Evolutionary conservation across 805 yeast species (phyloP).

Genomic region (Schizosaccharomyces octosporus): DNA sequence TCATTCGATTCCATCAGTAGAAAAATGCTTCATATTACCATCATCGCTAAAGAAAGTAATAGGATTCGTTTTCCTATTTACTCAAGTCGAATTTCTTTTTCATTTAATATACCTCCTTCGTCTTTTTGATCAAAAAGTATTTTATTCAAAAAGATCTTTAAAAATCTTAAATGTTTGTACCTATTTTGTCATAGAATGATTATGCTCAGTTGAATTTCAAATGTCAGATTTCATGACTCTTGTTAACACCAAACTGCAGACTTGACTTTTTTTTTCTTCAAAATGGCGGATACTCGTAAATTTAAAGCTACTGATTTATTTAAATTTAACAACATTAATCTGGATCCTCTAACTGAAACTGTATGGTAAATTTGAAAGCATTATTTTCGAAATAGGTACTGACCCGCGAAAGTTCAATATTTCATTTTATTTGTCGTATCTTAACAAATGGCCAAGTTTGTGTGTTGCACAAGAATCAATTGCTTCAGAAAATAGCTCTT

Average conservation of each 20-base stretch:
- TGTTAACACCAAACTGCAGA: no score
- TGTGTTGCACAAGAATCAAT: conserved; percentile 27
- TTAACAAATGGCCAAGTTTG: conserved; percentile 67
- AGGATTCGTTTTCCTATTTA: no score
- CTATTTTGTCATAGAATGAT: no score
- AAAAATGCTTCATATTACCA: no score
- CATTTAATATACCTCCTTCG: neutral
- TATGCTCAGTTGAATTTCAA: no score
- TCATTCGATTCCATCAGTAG: no score
- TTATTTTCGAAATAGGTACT: no score
- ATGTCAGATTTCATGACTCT: no score
- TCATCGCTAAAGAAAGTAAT: no score
- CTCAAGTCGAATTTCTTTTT: neutral
- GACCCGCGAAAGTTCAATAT: conserved; percentile 32
- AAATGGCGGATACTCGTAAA: neutral
- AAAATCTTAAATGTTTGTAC: no score
- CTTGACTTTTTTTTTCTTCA: neutral
- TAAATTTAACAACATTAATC: conserved; percentile 1
- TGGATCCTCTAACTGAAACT: conserved; percentile 44
- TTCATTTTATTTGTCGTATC: conserved; percentile 61
- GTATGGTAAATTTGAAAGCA: neutral
- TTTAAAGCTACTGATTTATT: conserved; percentile 1
- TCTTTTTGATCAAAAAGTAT: neutral
- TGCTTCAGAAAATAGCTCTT: conserved; percentile 23
- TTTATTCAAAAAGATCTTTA: neutral